Conservation (phyloP, 345 rosid species). For the Rhizophora mangle region DNA sequence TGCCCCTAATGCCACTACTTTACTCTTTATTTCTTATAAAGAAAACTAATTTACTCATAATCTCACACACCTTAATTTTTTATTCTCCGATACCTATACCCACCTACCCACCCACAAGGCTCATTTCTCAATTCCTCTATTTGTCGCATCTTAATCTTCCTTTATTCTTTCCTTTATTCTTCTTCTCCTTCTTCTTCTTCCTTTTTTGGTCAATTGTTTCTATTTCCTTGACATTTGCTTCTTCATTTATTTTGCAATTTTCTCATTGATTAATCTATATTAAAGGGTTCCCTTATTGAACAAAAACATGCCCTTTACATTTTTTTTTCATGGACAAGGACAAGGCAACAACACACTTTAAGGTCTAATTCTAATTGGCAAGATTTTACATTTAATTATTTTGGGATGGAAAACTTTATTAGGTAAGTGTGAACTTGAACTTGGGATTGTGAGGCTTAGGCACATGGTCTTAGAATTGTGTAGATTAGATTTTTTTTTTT, state of each 20-base stretch:
- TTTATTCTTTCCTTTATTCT: too few species aligned
- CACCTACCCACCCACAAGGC: neutral
- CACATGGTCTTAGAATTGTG: too few species aligned
- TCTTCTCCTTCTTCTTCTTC: slow-evolving; percentile 17
- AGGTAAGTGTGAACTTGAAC: too few species aligned
- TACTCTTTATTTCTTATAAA: too few species aligned
- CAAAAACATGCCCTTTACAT: too few species aligned
- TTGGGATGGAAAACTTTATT: neutral
- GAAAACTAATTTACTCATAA: too few species aligned
- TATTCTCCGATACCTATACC: neutral
- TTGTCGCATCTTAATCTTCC: neutral
- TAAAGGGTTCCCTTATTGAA: too few species aligned
- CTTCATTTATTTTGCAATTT: neutral
- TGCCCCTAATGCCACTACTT: too few species aligned
- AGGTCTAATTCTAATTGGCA: slow-evolving; percentile 34
- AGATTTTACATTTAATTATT: neutral
- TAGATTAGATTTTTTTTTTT: too few species aligned
- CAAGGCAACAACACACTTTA: slow-evolving; percentile 82
- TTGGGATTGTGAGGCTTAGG: too few species aligned
- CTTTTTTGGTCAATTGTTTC: neutral
- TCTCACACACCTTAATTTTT: neutral
- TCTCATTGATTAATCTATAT: too few species aligned
- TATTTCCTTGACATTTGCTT: neutral
- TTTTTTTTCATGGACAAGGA: slow-evolving; percentile 57
- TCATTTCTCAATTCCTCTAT: too few species aligned